Evolutionary conservation across 495 filamentous ascomycete genomes (phyloP).

Genomic region (Xylaria telfairii): DNA sequence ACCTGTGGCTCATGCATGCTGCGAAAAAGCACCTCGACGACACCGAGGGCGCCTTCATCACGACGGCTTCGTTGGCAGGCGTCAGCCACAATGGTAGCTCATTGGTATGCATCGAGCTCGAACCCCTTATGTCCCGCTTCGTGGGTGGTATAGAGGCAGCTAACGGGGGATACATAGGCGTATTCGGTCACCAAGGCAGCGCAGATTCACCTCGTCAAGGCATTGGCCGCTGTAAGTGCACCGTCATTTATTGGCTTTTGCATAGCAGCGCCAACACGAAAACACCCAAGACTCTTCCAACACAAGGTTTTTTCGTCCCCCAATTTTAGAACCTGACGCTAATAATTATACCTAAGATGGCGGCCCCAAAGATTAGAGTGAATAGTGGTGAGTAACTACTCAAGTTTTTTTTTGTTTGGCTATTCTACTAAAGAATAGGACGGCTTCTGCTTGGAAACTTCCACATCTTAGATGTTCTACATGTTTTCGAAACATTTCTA

Average conservation of each 20-base stretch:
- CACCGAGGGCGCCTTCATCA: constrained; percentile 59
- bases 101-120: constrained; percentile 38
- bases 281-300: too few relatives aligned
- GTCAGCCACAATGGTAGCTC: constrained; percentile 59
- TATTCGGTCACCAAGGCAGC: constrained; percentile 63
- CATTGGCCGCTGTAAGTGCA: constrained; percentile 44
- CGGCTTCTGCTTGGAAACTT: not conserved
- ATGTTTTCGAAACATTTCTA: not conserved
- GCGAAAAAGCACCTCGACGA: constrained; percentile 53
- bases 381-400: constrained; percentile 41
- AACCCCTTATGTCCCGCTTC: not conserved
- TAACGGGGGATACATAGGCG: constrained; percentile 34
- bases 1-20: constrained; percentile 61
- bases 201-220: constrained; percentile 61
- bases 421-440: not conserved
- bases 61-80: constrained; percentile 59
- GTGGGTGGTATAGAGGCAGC: not conserved
- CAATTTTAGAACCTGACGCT: not conserved
- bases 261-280: not conserved
- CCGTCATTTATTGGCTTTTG: not conserved
- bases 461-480: not conserved
- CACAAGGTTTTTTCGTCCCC: not conserved
- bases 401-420: too few relatives aligned
- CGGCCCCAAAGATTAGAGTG: constrained; percentile 58
- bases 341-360: constrained; percentile 34